These are phyloP conservation scores for Novymonas esmeraldas DNA, from an alignment of 208 protist species.

Conservation along the genomic window DNA sequence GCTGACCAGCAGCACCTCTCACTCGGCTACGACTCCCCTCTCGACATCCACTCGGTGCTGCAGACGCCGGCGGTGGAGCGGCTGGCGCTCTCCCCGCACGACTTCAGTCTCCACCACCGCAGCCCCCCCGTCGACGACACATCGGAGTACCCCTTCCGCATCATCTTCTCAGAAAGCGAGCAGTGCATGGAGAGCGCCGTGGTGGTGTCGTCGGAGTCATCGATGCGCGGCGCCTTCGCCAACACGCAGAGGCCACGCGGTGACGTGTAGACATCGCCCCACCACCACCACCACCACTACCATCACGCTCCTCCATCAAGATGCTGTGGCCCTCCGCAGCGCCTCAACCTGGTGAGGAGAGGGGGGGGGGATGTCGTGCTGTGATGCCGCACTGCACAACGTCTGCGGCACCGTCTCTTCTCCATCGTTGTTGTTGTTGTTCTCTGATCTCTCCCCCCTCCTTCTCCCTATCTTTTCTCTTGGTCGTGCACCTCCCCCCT, in stretches of 20 bases:
- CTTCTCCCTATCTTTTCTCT: neutral
- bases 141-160: neutral
- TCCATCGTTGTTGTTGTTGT: no score
- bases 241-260: slow-evolving; percentile 6
- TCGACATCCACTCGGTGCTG: slow-evolving; percentile 4
- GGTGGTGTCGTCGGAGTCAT: neutral
- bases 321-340: no score
- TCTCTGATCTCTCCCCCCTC: neutral
- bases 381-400: no score
- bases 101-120: neutral
- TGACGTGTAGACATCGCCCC: neutral
- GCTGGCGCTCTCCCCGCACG: neutral
- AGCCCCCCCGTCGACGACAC: slow-evolving; percentile 1
- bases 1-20: neutral
- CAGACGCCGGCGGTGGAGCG: slow-evolving; percentile 4
- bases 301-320: no score
- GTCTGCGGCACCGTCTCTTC: no score
- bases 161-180: neutral
- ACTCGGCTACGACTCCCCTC: neutral
- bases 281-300: no score
- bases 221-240: neutral
- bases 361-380: no score
- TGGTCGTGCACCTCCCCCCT: no score
- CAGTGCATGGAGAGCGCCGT: neutral
- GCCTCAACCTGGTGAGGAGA: no score